Conservation (phyloP, 768 basidiomycete species). For the Naganishia randhawae region DNA sequence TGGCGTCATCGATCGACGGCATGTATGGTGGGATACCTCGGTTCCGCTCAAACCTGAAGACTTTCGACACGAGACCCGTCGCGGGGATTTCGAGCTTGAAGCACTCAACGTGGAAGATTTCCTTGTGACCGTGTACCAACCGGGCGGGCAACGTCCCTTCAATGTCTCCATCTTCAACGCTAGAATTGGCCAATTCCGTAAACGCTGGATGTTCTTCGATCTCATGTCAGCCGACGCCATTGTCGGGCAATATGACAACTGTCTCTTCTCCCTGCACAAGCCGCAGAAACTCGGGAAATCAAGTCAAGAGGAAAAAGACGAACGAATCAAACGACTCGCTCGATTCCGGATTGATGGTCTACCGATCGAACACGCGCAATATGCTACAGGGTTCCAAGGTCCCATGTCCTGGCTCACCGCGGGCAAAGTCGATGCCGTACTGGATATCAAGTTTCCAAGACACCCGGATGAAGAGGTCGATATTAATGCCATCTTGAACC, state of each 20-base stretch:
- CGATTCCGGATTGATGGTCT: slow-evolving; percentile 95
- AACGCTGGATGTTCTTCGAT: slow-evolving; percentile 94
- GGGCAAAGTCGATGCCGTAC: slow-evolving; percentile 91
- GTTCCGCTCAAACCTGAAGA: slow-evolving; percentile 73
- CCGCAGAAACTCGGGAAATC: slow-evolving; percentile 86
- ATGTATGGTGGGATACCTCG: slow-evolving; percentile 78
- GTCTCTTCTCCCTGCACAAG: slow-evolving; percentile 86
- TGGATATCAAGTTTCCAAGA: slow-evolving; percentile 94
- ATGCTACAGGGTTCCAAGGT: slow-evolving; percentile 70
- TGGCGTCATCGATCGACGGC: slow-evolving; percentile 83
- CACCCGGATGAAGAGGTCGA: slow-evolving; percentile 66
- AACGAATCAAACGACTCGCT: slow-evolving; percentile 26
- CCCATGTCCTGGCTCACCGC: slow-evolving; percentile 97
- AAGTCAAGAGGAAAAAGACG: slow-evolving; percentile 68
- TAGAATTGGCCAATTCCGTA: slow-evolving; percentile 74
- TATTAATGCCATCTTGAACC: slow-evolving; percentile 77
- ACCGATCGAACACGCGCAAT: slow-evolving; percentile 89
- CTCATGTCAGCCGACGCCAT: slow-evolving; percentile 89
- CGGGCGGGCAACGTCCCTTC: slow-evolving; percentile 77
- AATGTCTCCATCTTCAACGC: slow-evolving; percentile 74
- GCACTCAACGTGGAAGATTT: slow-evolving; percentile 87
- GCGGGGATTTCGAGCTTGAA: slow-evolving; percentile 89
- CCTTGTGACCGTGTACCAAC: slow-evolving; percentile 89
- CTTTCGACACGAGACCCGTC: slow-evolving; percentile 68
- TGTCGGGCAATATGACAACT: slow-evolving; percentile 97